phyloP scores from a whole-genome alignment of 305 asterid genomes.

The Striga hermonthica region DNA sequence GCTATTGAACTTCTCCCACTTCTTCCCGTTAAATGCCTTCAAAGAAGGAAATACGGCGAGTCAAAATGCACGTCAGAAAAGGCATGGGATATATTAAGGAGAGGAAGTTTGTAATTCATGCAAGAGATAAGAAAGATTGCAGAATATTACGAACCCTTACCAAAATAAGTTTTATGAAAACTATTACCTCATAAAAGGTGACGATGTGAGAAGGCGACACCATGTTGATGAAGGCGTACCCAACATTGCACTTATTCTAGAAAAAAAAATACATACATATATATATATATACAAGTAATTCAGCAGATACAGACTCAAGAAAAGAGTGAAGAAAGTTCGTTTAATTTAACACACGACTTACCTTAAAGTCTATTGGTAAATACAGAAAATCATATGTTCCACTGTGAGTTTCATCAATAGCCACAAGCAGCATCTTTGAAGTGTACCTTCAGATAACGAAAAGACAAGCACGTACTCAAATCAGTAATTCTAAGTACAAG shows the following conservation, averaged over 20 bases:
- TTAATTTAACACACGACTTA: conserved; percentile 30
- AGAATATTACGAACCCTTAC: not conserved
- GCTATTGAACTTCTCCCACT: conserved; percentile 95
- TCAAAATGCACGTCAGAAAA: not conserved
- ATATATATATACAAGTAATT: not conserved
- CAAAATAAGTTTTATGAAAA: not conserved
- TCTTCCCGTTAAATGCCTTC: conserved; percentile 92
- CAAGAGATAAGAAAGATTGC: too few relatives aligned
- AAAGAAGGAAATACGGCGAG: conserved; percentile 13
- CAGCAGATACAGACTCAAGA: conserved; percentile 2
- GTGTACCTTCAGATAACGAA: conserved; percentile 63
- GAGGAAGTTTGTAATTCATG: too few relatives aligned
- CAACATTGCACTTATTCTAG: conserved; percentile 98
- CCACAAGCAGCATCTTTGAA: conserved; percentile 87
- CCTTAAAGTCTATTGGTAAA: conserved; percentile 97
- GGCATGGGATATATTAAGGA: too few relatives aligned
- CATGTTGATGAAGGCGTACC: conserved; percentile 96
- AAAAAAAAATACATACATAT: conserved; percentile 22
- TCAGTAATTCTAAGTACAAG: not conserved
- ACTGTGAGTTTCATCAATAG: conserved; percentile 88
- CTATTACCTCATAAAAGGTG: conserved; percentile 90
- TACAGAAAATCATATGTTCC: conserved; percentile 90
- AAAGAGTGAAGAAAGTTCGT: conserved; percentile 17
- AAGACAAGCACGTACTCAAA: too few relatives aligned
- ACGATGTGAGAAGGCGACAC: conserved; percentile 73